Evolutionary conservation across 345 rosid species (phyloP), one percentile per base, ranked within the genome.

Genomic region (Triadica sebifera): DNA sequence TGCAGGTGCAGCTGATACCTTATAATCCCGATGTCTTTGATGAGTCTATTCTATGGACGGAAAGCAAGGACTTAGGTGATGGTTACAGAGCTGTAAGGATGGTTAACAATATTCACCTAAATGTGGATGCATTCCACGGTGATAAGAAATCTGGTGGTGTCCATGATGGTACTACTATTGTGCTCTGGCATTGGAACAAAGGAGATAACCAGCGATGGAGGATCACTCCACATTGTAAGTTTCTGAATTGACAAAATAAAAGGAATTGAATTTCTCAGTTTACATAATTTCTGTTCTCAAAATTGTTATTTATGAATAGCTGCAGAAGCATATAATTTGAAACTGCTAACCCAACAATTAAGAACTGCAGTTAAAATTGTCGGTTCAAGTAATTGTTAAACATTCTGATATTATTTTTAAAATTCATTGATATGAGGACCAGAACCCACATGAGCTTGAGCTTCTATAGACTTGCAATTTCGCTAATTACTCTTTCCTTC

Each of bases 141-240:
- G 93, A 89, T 46, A 81, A 77, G 78, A 77, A 85, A 43, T 86
- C 93, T 9, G 97, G 97, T 16, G 98, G 93, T 6, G 85, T 95
- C 51, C 90, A 73, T 75, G 87, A 91, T 75, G 98, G 97, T 53
- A 89, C 94, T 12, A 75, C 69, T 20, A 80, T 93, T 19, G 94
- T 87, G 67, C 93, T 95, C 58, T 90, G 93, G 93, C 65, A 85
- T 63, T 93, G 99, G 97, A 86, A 85, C 82, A 83, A 87, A 65
- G 98, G 98, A 63, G 93, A 89, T 13, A 93, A 91, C 84, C 97
- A 95, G 86, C 86, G 60, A 12, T 95, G 99, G 99, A 95, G 84
- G 90, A 88, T 90, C 52, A 70, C 51, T 47, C 91, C 88, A 49
- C 78, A 85, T 61, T 90, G 95, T 92, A 90, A 88, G 95, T 77